Evolutionary conservation across 192 early-diverging fungal species (phyloP), one percentile per base, ranked within the genome.

Genomic region (Dissophora ornata): DNA sequence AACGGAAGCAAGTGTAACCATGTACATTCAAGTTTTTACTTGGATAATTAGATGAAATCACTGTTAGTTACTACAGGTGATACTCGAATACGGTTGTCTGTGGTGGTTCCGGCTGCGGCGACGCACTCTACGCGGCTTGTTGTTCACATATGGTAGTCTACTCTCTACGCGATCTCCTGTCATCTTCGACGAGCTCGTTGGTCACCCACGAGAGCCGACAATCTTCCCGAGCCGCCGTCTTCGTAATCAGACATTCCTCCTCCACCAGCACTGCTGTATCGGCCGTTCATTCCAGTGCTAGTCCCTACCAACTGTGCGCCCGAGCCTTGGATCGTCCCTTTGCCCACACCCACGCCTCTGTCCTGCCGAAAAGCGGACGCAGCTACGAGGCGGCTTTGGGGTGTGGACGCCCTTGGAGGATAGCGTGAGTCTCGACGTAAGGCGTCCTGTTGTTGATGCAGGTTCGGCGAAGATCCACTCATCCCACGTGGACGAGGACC

Each of bases 351-450:
- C 44, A 9, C 18, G n/a, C 44, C 18, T 4, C 44, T 10, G 15
- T n/a, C 44, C 18, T 45, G 44, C 44, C 44, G 33, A 33, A 58
- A 53, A 16, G 38, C 53, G 5, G 45, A 11, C 0, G 55, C 45
- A 6, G 69, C 59, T 3, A 49, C 54, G 15, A 55, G 47, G 19
- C 70, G 53, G 36, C 62, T 73, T n/a, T 73, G 70, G 0, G 70
- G 70, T 12, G 70, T 73, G 0, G 62, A 65, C 1, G 62, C 25
- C 22, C 70, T 29, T 13, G 70, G 70, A 1, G 70, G 70, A 30
- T 65, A 65, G 1, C 70, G 46, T 8, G 61, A 18, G 40, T 73
- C 70, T 8, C 70, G 70, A 49, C 69, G 69, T n/a, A 57, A 16
- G 41, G 44, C 32, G 0, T 65, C 62, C 48, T 64, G 62, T 44